A percentile compares a stretch with the other conserved stretches of the same genome.
These are phyloP conservation scores for Chenopodium formosanum DNA, from an alignment of 148 eudicot species.

Conservation along the genomic window DNA sequence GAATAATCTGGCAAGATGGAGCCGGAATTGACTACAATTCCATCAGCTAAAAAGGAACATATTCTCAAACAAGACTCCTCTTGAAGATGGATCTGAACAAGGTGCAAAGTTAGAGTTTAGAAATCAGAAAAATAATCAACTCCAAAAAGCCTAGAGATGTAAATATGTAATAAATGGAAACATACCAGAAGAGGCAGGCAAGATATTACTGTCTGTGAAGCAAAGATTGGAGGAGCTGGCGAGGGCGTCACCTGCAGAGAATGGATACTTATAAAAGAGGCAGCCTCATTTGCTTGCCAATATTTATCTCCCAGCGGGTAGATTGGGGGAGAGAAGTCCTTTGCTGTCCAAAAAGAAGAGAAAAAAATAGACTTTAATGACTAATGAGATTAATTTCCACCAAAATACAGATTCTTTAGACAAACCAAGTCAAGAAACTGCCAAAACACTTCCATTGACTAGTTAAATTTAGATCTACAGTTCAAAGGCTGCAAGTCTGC, in stretches of 20 bases:
- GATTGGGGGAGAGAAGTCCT: slow-evolving; percentile 82
- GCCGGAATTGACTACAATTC: slow-evolving; percentile 62
- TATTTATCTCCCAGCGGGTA: slow-evolving; percentile 65
- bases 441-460: neutral
- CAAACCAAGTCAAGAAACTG: neutral
- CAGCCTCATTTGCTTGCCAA: slow-evolving; percentile 51
- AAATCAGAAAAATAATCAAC: neutral
- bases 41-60: slow-evolving; percentile 90
- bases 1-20: slow-evolving; percentile 67
- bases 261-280: slow-evolving; percentile 71
- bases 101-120: neutral
- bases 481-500: neutral
- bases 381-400: neutral
- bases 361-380: slow-evolving; percentile 18
- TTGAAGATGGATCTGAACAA: slow-evolving; percentile 82
- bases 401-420: slow-evolving; percentile 4
- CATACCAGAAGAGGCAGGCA: slow-evolving; percentile 87
- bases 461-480: neutral
- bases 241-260: slow-evolving; percentile 81
- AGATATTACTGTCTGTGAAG: slow-evolving; percentile 70
- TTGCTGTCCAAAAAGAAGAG: slow-evolving; percentile 46
- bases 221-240: slow-evolving; percentile 75
- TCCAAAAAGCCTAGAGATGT: neutral
- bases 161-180: slow-evolving; percentile 17
- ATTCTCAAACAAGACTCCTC: slow-evolving; percentile 95